phyloP scores from a whole-genome alignment of 192 early-diverging fungal genomes.

The Backusella macrospora region DNA sequence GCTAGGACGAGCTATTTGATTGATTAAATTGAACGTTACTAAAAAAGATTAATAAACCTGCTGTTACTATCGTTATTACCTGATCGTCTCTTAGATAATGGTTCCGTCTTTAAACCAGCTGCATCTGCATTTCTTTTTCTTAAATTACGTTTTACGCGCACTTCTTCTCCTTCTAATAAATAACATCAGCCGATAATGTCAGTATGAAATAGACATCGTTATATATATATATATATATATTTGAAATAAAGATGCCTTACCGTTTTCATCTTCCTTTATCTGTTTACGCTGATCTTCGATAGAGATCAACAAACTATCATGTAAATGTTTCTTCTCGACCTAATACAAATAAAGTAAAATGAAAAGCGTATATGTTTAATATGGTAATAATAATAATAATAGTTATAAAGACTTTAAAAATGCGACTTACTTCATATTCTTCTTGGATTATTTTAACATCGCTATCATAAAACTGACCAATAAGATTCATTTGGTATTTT shows the following conservation, averaged over 20 bases:
- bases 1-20: constrained; percentile 5
- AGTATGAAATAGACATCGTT: not conserved
- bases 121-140: constrained; percentile 14
- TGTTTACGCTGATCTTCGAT: constrained; percentile 39
- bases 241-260: not conserved
- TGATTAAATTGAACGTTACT: not conserved
- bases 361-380: too few relatives aligned
- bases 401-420: too few relatives aligned
- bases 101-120: constrained; percentile 23
- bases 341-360: constrained; percentile 4
- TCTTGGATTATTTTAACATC: constrained; percentile 31
- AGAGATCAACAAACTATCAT: constrained; percentile 30
- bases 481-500: constrained; percentile 25
- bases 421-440: constrained; percentile 37
- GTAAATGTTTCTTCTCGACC: constrained; percentile 30
- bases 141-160: constrained; percentile 20
- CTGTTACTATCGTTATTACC: not conserved
- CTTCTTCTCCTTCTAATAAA: constrained; percentile 15
- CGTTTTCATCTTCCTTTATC: constrained; percentile 37
- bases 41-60: not conserved
- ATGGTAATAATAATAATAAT: too few relatives aligned
- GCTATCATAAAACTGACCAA: constrained; percentile 23
- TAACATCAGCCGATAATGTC: not conserved
- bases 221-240: not conserved
- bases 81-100: constrained; percentile 27